Evolutionary conservation across 2,329 filamentous ascomycete species (phyloP).

Genomic region (Venturia nashicola): DNA sequence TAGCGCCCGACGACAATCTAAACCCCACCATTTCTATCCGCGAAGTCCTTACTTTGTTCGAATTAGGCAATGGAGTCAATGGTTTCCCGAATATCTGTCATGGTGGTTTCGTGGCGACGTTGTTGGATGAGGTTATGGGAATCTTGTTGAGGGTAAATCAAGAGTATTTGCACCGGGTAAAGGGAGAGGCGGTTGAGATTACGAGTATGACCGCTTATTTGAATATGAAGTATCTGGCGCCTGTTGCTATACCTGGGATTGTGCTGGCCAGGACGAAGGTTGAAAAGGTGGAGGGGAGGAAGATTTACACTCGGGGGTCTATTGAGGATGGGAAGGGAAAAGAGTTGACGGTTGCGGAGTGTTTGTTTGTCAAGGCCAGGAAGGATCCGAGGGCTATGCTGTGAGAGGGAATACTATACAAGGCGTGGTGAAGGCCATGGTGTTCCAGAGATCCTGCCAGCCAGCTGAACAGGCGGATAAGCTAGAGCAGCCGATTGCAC

Average conservation of each 20-base stretch:
- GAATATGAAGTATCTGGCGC: constrained; percentile 42
- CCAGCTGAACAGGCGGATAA: too few relatives aligned
- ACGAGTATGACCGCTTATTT: constrained; percentile 37
- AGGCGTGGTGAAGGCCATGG: background rate
- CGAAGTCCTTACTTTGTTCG: constrained; percentile 20
- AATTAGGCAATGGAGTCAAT: constrained; percentile 40
- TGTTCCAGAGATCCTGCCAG: background rate
- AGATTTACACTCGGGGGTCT: constrained; percentile 37
- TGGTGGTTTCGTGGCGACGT: constrained; percentile 43
- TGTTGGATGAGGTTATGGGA: constrained; percentile 49
- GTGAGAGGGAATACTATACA: background rate
- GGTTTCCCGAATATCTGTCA: constrained; percentile 42
- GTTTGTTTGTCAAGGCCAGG: constrained; percentile 35
- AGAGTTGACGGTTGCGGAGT: constrained; percentile 40
- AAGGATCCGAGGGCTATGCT: constrained; percentile 7
- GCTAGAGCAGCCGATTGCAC: too few relatives aligned
- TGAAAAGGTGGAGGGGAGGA: constrained; percentile 39
- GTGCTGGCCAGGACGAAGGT: constrained; percentile 36
- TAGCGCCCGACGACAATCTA: background rate
- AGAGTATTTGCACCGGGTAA: constrained; percentile 10
- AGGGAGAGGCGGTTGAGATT: constrained; percentile 15
- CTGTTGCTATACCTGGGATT: constrained; percentile 37
- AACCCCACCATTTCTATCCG: background rate
- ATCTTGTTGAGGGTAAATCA: constrained; percentile 15
- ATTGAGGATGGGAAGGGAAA: constrained; percentile 37